Conservation (phyloP, 768 basidiomycete species). For the Pulveroboletus sp. region DNA sequence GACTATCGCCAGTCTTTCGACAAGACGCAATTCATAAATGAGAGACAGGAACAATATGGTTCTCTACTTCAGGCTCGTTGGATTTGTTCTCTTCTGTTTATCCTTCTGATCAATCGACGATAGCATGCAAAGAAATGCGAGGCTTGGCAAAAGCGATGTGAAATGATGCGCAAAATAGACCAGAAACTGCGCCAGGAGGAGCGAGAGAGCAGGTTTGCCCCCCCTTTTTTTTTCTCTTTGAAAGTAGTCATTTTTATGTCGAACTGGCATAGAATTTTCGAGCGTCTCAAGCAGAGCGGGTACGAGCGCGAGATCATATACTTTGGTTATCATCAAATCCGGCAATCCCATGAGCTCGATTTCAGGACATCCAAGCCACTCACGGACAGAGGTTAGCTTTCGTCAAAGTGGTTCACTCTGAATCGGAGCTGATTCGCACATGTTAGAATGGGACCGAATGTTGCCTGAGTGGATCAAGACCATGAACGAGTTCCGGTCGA, state of each 20-base stretch:
- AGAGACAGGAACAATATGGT: neutral
- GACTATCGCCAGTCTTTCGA: neutral
- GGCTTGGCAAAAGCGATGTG: neutral
- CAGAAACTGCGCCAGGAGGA: neutral
- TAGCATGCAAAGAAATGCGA: neutral
- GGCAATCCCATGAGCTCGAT: neutral
- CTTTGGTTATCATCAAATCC: neutral
- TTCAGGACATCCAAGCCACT: constrained; percentile 2
- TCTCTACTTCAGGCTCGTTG: neutral
- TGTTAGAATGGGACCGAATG: constrained; percentile 11
- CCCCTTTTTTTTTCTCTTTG: neutral
- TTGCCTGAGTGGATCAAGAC: neutral
- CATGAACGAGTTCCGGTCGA: constrained; percentile 2
- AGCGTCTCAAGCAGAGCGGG: neutral
- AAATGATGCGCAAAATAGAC: neutral
- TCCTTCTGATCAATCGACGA: neutral
- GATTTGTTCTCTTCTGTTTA: neutral
- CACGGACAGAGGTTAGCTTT: constrained; percentile 7
- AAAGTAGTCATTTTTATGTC: neutral
- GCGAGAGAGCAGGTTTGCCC: constrained; percentile 1
- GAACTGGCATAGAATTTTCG: neutral
- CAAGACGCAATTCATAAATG: constrained; percentile 1
- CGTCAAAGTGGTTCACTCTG: neutral
- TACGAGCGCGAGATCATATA: neutral
- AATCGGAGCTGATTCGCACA: neutral